Evolutionary conservation across 2,329 filamentous ascomycete genomes (phyloP).

Genomic region (Phialocephala sp.): DNA sequence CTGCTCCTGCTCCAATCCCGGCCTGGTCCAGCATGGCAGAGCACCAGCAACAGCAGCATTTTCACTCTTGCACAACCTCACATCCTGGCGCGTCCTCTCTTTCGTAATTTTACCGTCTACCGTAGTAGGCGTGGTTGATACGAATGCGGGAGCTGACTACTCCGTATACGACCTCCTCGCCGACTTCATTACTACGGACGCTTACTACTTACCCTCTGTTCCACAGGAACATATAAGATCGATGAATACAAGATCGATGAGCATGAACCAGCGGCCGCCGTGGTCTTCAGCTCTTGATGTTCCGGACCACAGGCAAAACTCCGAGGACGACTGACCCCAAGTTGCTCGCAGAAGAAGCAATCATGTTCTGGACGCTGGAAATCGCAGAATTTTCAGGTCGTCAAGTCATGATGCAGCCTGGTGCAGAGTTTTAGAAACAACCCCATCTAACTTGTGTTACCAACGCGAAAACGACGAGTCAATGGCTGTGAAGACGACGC

Average conservation of each 20-base stretch:
- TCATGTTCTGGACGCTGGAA: not conserved
- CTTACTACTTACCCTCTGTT: not conserved
- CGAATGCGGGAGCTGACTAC: not conserved
- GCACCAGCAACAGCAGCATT: not conserved
- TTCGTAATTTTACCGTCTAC: not conserved
- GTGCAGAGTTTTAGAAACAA: conserved; percentile 15
- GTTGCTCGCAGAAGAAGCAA: conserved; percentile 7
- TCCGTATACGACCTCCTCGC: too few relatives aligned
- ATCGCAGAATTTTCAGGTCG: conserved; percentile 2
- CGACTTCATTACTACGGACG: not conserved
- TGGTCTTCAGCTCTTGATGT: not conserved
- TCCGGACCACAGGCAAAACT: not conserved
- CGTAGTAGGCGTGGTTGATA: not conserved
- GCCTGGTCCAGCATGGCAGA: too few relatives aligned
- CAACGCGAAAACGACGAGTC: not conserved
- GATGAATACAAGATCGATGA: not conserved
- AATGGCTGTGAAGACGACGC: not conserved
- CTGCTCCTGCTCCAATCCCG: not conserved
- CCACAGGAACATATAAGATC: not conserved
- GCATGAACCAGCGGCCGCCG: not conserved
- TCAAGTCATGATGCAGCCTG: conserved; percentile 8
- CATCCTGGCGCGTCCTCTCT: not conserved
- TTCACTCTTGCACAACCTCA: not conserved
- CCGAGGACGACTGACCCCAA: not conserved
- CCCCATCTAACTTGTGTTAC: conserved; percentile 7